These are phyloP conservation scores for Pythium scleroteichum DNA, from an alignment of 352 stramenopile species.

Conservation along the genomic window DNA sequence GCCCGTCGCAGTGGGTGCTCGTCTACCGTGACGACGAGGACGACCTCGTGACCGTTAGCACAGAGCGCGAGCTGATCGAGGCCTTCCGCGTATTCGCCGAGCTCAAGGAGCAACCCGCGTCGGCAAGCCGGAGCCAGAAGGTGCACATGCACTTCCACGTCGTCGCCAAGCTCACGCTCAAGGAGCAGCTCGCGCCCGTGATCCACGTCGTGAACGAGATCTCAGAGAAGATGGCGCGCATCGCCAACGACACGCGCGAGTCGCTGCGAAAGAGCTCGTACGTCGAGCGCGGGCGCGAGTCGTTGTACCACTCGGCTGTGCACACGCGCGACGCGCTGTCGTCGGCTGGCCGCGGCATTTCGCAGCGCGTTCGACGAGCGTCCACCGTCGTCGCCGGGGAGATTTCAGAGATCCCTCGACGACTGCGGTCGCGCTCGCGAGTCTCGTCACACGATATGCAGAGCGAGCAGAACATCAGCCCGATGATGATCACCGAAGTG, in stretches of 20 bases:
- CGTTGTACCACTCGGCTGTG: constrained; percentile 44
- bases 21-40: constrained; percentile 75
- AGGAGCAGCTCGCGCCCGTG: constrained; percentile 51
- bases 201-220: constrained; percentile 56
- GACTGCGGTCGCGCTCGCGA: constrained; percentile 37
- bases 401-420: constrained; percentile 42
- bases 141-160: constrained; percentile 59
- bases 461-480: constrained; percentile 8
- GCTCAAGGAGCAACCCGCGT: constrained; percentile 30
- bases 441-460: constrained; percentile 23
- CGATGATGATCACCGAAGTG: constrained; percentile 16
- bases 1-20: constrained; percentile 41
- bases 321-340: constrained; percentile 50
- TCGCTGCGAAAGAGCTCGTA: constrained; percentile 34
- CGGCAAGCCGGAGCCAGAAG: background rate
- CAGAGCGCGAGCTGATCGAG: constrained; percentile 52
- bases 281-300: constrained; percentile 54
- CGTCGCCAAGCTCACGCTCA: constrained; percentile 41
- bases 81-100: constrained; percentile 50
- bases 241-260: constrained; percentile 37
- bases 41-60: constrained; percentile 63
- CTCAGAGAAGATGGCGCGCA: constrained; percentile 31
- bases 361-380: constrained; percentile 45
- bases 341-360: constrained; percentile 46
- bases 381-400: constrained; percentile 41